Base-by-base conservation (phyloP, 78 protist genomes). In the Anaeramoeba flamelloides region DNA sequence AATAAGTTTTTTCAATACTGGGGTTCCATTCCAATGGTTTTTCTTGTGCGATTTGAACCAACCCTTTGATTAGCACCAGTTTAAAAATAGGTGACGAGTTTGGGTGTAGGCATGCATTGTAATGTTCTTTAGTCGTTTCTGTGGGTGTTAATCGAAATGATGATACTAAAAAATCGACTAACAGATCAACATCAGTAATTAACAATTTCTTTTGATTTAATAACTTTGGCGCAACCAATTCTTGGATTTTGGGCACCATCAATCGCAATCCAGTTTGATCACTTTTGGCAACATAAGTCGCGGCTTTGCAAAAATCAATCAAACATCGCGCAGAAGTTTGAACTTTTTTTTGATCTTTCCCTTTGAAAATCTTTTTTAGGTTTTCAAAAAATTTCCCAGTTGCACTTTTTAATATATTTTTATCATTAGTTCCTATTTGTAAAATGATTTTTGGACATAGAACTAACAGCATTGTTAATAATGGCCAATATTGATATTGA, bases 241-340 rank as follows among this genome's bases (percentile, higher is more conserved):
- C n/a, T n/a, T n/a, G n/a, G n/a, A n/a, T n/a, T n/a, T n/a, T n/a
- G 2, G 90, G 87, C 0, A 87, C 87, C 3, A 85, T 79, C 79
- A 80, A 81, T 75, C 87, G 86, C 2, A 87, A 80, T n/a, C 84
- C 86, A 0, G 90, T 84, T 74, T 77, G 65, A 82, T 84, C 87
- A 0, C 76, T 76, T 84, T 87, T 85, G 1, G 78, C 65, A 2
- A 87, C 87, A 36, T 82, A 87, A n/a, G 90, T 87, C 0, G 90
- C 75, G 0, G 90, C 90, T 41, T 40, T 82, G 33, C 90, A 87
- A 31, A 87, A 84, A 33, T 87, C 90, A 8, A 87, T 86, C 36
- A 81, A 87, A 40, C 86, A 81, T 31, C 81, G 37, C 0, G 90
- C 87, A 0, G 69, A 26, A 4, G 65, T 83, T 33, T 85, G 75